phyloP scores from a whole-genome alignment of 805 yeast species.

The Kuraishia molischiana region DNA sequence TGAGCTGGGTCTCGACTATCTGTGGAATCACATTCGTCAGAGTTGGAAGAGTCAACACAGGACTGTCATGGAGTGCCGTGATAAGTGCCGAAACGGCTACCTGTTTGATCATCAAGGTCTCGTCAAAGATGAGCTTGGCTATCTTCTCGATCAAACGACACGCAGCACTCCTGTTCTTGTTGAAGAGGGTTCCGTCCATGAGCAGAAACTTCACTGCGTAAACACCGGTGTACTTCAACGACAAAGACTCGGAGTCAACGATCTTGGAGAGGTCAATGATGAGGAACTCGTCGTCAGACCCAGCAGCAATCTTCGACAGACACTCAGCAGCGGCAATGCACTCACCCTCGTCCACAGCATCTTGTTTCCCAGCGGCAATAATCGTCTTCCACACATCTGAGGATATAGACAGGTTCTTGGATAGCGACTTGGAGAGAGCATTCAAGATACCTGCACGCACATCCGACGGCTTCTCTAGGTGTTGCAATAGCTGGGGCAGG shows the following conservation, averaged over 20 bases:
- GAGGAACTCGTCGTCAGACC: slow-evolving; percentile 3
- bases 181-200: slow-evolving; percentile 6
- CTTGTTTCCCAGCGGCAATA: slow-evolving; percentile 5
- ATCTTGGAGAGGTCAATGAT: slow-evolving; percentile 5
- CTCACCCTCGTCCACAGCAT: slow-evolving; percentile 6
- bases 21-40: slow-evolving; percentile 37
- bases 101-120: slow-evolving; percentile 45
- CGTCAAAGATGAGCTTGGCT: slow-evolving; percentile 14
- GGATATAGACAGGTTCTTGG: slow-evolving; percentile 3
- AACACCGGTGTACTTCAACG: slow-evolving; percentile 14
- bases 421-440: not conserved
- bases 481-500: slow-evolving; percentile 26
- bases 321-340: slow-evolving; percentile 7
- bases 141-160: slow-evolving; percentile 15
- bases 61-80: slow-evolving; percentile 49
- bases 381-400: slow-evolving; percentile 4
- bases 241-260: slow-evolving; percentile 1
- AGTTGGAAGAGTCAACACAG: slow-evolving; percentile 33
- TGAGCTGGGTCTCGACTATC: slow-evolving; percentile 42
- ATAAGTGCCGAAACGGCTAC: slow-evolving; percentile 49
- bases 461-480: slow-evolving; percentile 6
- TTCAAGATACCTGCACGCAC: slow-evolving; percentile 2
- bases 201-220: slow-evolving; percentile 19
- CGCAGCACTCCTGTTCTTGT: slow-evolving; percentile 1
- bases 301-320: slow-evolving; percentile 10